A percentile compares a stretch with the other conserved stretches of the same genome.
Evolutionary conservation across 2,329 filamentous ascomycete species (phyloP).

Genomic region (Didymella sp.): DNA sequence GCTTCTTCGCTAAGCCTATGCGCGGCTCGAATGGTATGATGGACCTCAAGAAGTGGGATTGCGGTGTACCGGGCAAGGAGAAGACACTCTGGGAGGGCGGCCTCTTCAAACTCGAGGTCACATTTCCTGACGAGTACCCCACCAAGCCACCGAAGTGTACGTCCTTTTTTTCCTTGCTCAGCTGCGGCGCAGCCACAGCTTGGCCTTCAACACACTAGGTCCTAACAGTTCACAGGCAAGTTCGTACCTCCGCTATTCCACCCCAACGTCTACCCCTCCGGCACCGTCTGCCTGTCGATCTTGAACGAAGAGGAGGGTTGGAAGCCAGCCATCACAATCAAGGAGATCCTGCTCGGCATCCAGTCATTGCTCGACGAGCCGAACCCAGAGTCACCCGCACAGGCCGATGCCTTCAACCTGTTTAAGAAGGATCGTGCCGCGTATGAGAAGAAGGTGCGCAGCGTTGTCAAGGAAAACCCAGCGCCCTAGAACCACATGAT

Average conservation of each 20-base stretch:
- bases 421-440: constrained; percentile 88
- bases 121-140: constrained; percentile 96
- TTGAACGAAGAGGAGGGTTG: constrained; percentile 98
- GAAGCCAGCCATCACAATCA: constrained; percentile 98
- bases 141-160: constrained; percentile 98
- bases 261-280: constrained; percentile 97
- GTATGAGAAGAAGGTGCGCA: constrained; percentile 87
- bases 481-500: constrained; percentile 61
- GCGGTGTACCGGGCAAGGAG: constrained; percentile 92
- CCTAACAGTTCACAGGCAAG: constrained; percentile 72
- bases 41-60: constrained; percentile 96
- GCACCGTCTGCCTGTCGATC: constrained; percentile 95
- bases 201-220: no score
- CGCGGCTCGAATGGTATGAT: constrained; percentile 80
- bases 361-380: constrained; percentile 96
- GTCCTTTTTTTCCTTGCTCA: constrained; percentile 42
- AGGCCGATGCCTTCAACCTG: constrained; percentile 96
- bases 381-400: constrained; percentile 94
- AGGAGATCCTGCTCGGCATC: constrained; percentile 94
- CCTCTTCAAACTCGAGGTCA: constrained; percentile 90
- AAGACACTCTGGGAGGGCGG: constrained; percentile 99
- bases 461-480: constrained; percentile 88
- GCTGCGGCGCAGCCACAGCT: not conserved
- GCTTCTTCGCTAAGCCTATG: constrained; percentile 90
- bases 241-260: constrained; percentile 96